Base-by-base conservation (phyloP, 2,329 filamentous ascomycete species). In the Sclerotiophoma versabilis region DNA sequence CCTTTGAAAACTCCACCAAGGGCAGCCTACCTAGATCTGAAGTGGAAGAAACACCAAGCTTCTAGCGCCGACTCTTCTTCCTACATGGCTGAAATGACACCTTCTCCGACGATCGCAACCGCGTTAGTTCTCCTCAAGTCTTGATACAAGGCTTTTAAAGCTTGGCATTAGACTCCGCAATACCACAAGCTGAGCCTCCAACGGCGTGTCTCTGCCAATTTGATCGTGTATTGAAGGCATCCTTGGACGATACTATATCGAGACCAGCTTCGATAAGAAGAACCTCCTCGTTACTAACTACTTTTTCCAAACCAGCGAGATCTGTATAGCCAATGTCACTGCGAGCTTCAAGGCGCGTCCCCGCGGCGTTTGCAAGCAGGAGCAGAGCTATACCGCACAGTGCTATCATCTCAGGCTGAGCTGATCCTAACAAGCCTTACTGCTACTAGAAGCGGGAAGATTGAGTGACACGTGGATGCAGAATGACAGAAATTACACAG, bases 251-350 rank as follows among this genome's bases (percentile, higher is more conserved):
- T 85, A 87, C 75, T 87, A 87, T 62, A 75, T 87, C 75, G 87
- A 87, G 76, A 77, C 87, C 54, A 82, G 83, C 4, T 84, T 85
- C 0, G 85, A 87, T 59, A 84, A 87, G 77, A 85, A 85, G 77
- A 83, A 87, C 67, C 71, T 87, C 14, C 77, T 87, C 2, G 84
- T 87, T 12, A 86, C 83, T n/a, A 85, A 86, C 46, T 87, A 87
- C 75, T 87, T 87, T 64, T 83, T 88, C 2, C 84, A 87, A 73
- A 83, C 80, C 9, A 84, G 84, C 22, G 81, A 84, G 50, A 86
- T 87, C 51, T 82, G 81, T 6, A 74, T 87, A 2, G 78, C 87
- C 64, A 86, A 87, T 65, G 86, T 84, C 0, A 83, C 84, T 0
- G 83, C 78, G 17, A 84, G 87, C 66, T 87, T 81, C 79, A 86